Base-by-base conservation (phyloP, 208 protist genomes). In the Acanthamoeba castellanii region DNA sequence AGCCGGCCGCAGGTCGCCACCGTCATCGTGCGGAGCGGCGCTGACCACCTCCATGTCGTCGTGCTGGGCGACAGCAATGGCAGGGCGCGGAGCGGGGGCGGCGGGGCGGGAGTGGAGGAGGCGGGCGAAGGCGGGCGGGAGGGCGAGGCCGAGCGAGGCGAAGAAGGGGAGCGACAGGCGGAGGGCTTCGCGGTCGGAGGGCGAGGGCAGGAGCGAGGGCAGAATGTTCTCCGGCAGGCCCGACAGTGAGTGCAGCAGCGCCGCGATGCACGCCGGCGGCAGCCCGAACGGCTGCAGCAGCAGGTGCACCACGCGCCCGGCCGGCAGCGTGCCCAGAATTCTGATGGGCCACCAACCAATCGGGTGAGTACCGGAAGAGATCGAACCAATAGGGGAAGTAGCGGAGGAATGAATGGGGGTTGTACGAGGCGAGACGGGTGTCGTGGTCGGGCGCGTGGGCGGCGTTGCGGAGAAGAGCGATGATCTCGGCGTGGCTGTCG, bases 211-310 rank as follows among this genome's bases (percentile, higher is more conserved):
- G 47, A 85, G 76, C 6, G 76, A 85, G 2, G 76, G 76, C 34
- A 85, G 20, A 8, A 85, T 32, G 27, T 47, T 85, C 42, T 85
- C 76, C 76, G 76, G 76, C 47, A 85, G n/a, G 42, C 20, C 13
- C 47, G 76, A 85, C 7, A 85, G 47, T 9, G 76, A 57, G 37
- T 85, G 34, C 76, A 85, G 42, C 20, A 85, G 25, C 22, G 76
- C 76, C 13, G 76, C 34, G 13, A 85, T 85, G 47, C 76, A 85
- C 8, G 76, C 4, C 42, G 47, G 47, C 34, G 76, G 76, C 34
- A 85, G 76, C n/a, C 76, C 76, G 25, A 85, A 85, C 14, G 76
- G 76, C 47, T 85, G 76, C 32, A 85, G n/a, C 76, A 85, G 76
- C 16, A 85, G 6, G 25, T 50, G 76, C 11, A 85, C 42, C 11